Percentiles rank a stretch among this genome's conserved stretches.
phyloP scores from a whole-genome alignment of 768 basidiomycete genomes.

The Amanita molliuscula region DNA sequence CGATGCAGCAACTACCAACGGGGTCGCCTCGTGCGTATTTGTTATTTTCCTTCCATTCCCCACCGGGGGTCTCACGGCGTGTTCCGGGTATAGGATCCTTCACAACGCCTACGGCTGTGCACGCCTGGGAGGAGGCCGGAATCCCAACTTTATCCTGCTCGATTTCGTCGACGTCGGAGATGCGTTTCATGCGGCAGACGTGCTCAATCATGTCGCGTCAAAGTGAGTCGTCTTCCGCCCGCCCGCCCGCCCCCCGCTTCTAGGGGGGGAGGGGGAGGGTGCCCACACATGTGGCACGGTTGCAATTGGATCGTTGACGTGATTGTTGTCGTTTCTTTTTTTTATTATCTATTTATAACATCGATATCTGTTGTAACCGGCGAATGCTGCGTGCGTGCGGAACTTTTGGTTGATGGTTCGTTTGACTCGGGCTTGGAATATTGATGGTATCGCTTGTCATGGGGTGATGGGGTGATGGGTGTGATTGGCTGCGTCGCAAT shows the following conservation, averaged over 20 bases:
- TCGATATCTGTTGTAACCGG: too few species aligned
- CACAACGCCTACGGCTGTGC: slow-evolving; percentile 33
- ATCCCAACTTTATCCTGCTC: slow-evolving; percentile 42
- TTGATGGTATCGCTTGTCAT: too few species aligned
- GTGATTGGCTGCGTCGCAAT: too few species aligned
- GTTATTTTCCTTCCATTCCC: neutral
- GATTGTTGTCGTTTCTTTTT: too few species aligned
- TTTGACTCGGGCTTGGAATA: too few species aligned
- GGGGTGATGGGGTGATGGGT: too few species aligned
- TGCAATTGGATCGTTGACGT: too few species aligned
- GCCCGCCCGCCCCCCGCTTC: neutral
- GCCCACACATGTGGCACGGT: too few species aligned
- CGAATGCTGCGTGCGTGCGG: too few species aligned
- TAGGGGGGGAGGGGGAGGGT: neutral
- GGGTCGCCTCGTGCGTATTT: slow-evolving; percentile 24
- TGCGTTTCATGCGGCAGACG: slow-evolving; percentile 30
- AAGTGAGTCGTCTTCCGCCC: slow-evolving; percentile 7
- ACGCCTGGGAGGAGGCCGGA: slow-evolving; percentile 30
- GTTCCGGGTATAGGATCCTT: slow-evolving; percentile 19
- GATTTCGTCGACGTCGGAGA: slow-evolving; percentile 43
- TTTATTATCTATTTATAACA: too few species aligned
- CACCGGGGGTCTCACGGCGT: neutral
- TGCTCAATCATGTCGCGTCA: slow-evolving; percentile 34
- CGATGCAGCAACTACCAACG: slow-evolving; percentile 28
- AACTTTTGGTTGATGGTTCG: too few species aligned